Evolutionary conservation across 1,284 basidiomycete species (phyloP).

Genomic region (Agaricales sp.): DNA sequence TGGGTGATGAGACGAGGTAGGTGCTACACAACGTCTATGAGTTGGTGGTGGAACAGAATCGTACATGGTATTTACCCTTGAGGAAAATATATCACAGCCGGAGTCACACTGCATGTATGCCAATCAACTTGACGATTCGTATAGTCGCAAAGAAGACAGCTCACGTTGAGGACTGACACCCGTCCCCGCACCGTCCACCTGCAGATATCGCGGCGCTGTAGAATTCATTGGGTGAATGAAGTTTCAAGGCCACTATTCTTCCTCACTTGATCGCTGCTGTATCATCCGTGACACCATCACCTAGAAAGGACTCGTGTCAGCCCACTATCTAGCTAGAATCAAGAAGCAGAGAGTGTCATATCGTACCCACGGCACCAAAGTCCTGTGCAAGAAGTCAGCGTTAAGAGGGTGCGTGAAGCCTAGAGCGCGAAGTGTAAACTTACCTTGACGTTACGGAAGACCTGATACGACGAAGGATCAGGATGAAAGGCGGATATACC

Average conservation of each 20-base stretch:
- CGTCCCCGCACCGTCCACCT: conserved; percentile 46
- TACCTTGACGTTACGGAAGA: conserved; percentile 63
- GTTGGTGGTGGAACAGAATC: too few species aligned
- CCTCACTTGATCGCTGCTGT: conserved; percentile 23
- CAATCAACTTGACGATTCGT: too few species aligned
- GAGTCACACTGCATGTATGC: conserved; percentile 25
- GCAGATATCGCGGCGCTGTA: conserved; percentile 36
- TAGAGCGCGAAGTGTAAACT: not conserved
- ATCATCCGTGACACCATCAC: conserved; percentile 63
- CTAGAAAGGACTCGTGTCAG: too few species aligned
- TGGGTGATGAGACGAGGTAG: conserved; percentile 55
- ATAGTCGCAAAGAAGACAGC: not conserved
- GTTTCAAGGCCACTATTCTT: not conserved
- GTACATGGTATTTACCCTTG: conserved; percentile 14
- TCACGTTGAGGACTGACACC: conserved; percentile 22
- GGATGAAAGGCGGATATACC: conserved; percentile 36
- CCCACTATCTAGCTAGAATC: too few species aligned
- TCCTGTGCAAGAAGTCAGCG: conserved; percentile 16
- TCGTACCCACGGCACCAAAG: conserved; percentile 32
- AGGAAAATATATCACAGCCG: conserved; percentile 49
- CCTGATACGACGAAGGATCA: conserved; percentile 50
- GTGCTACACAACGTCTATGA: too few species aligned
- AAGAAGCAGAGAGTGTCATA: too few species aligned
- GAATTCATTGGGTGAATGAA: not conserved
- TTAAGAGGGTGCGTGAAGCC: not conserved